Percentiles rank a stretch among this genome's conserved stretches.
Evolutionary conservation across 495 filamentous ascomycete species (phyloP).

Genomic region (Penicillium atrosanguineum): DNA sequence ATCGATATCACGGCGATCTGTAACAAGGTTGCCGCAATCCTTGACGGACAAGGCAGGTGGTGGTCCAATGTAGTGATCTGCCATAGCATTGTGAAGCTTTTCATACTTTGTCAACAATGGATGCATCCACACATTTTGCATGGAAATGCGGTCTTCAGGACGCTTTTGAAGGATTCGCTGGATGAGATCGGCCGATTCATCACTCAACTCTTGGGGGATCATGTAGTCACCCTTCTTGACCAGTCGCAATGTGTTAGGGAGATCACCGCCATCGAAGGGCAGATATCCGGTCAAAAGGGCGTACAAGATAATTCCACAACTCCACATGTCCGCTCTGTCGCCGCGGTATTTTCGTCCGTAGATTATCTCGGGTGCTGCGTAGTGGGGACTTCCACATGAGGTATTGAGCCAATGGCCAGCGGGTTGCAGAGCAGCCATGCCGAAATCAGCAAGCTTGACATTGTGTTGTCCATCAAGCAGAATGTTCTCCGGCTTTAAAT

Average conservation of each 20-base stretch:
- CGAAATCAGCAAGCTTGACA: conserved; percentile 94
- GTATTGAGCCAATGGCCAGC: conserved; percentile 71
- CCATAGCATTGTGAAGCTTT: conserved; percentile 51
- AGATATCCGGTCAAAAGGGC: conserved; percentile 75
- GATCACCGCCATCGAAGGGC: conserved; percentile 73
- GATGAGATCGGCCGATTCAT: conserved; percentile 78
- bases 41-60: conserved; percentile 48
- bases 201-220: conserved; percentile 65
- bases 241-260: conserved; percentile 57
- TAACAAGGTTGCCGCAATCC: conserved; percentile 54
- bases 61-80: conserved; percentile 51
- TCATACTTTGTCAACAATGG: conserved; percentile 80
- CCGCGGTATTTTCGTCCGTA: conserved; percentile 71
- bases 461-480: conserved; percentile 67
- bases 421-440: conserved; percentile 93
- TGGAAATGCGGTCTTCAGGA: conserved; percentile 71
- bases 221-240: conserved; percentile 69
- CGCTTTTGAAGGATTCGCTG: conserved; percentile 67
- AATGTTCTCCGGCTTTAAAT: conserved; percentile 97
- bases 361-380: conserved; percentile 90
- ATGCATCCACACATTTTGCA: conserved; percentile 79
- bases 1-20: conserved; percentile 62
- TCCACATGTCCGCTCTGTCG: conserved; percentile 87
- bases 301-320: conserved; percentile 86
- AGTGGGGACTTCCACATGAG: conserved; percentile 94